Percentiles rank a stretch among this genome's conserved stretches.
Conservation (phyloP, 1,139 yeast species). For the Pichia sp. region DNA sequence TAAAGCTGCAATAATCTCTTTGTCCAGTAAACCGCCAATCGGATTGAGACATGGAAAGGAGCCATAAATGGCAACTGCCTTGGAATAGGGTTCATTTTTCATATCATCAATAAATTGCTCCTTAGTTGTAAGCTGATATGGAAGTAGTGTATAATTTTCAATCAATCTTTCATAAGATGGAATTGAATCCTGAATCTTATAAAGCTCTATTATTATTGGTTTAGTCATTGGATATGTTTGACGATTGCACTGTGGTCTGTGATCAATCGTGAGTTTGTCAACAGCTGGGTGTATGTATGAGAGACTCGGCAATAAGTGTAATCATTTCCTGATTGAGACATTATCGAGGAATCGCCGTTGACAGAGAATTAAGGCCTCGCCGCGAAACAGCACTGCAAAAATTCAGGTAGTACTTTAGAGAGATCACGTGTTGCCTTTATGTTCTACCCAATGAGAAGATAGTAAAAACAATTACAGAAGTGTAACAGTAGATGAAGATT, state of each 20-base stretch:
- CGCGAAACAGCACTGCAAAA: no score
- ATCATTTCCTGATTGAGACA: no score
- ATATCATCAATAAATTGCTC: slow-evolving; percentile 36
- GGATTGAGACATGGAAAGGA: slow-evolving; percentile 52
- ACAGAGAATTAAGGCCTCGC: no score
- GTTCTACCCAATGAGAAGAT: background rate
- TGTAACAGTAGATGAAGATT: background rate
- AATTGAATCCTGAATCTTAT: slow-evolving; percentile 34
- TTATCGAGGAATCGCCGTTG: no score
- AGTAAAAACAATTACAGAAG: background rate
- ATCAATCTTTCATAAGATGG: slow-evolving; percentile 35
- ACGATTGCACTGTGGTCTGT: no score
- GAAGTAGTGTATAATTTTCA: slow-evolving; percentile 37
- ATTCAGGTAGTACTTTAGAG: background rate
- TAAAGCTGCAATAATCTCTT: slow-evolving; percentile 39
- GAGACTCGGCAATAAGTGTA: no score
- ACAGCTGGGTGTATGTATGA: no score
- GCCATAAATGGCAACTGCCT: slow-evolving; percentile 52
- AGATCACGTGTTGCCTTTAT: background rate
- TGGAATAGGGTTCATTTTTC: slow-evolving; percentile 26
- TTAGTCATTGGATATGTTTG: slow-evolving; percentile 10
- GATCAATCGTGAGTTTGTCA: no score
- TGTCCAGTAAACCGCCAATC: slow-evolving; percentile 41
- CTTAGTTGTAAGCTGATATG: slow-evolving; percentile 36
- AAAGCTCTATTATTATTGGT: slow-evolving; percentile 34